Conservation (phyloP, 2,329 filamentous ascomycete species). For the Neonectria magnoliae region DNA sequence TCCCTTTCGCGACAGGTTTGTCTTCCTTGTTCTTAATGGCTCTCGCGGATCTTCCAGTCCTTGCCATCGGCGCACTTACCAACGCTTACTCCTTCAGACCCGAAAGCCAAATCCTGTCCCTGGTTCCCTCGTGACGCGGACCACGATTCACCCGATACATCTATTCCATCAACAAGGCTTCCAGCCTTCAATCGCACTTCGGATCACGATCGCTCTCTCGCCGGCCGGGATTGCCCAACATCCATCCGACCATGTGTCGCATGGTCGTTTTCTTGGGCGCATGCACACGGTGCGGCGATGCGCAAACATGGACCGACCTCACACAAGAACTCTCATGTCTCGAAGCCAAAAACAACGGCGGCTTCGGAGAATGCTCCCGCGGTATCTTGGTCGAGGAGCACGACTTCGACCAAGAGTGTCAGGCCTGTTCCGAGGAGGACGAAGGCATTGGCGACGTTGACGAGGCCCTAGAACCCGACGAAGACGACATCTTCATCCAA, state of each 20-base stretch:
- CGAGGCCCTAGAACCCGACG: slow-evolving; percentile 32
- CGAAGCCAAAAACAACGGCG: slow-evolving; percentile 59
- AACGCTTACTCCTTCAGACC: slow-evolving; percentile 9
- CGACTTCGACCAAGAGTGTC: slow-evolving; percentile 59
- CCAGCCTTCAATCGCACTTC: neutral
- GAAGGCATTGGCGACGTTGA: slow-evolving; percentile 55
- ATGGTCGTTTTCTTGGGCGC: slow-evolving; percentile 55
- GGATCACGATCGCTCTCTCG: slow-evolving; percentile 3
- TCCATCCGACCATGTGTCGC: slow-evolving; percentile 55
- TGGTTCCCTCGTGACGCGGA: neutral
- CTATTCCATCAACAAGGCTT: neutral
- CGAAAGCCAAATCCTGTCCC: neutral
- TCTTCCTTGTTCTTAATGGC: neutral
- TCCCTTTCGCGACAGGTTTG: slow-evolving; percentile 9
- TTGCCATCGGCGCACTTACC: slow-evolving; percentile 5
- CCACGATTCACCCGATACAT: neutral
- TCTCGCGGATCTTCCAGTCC: slow-evolving; percentile 4
- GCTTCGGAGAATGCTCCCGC: slow-evolving; percentile 55
- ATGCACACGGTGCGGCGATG: slow-evolving; percentile 55
- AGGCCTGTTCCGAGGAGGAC: slow-evolving; percentile 53
- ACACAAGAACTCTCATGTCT: slow-evolving; percentile 59
- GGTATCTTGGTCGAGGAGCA: slow-evolving; percentile 57
- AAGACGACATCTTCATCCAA: slow-evolving; percentile 13
- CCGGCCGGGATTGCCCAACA: slow-evolving; percentile 7
- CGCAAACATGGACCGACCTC: slow-evolving; percentile 56